Conservation (phyloP, 768 basidiomycete species). For the Pholiota microspora region DNA sequence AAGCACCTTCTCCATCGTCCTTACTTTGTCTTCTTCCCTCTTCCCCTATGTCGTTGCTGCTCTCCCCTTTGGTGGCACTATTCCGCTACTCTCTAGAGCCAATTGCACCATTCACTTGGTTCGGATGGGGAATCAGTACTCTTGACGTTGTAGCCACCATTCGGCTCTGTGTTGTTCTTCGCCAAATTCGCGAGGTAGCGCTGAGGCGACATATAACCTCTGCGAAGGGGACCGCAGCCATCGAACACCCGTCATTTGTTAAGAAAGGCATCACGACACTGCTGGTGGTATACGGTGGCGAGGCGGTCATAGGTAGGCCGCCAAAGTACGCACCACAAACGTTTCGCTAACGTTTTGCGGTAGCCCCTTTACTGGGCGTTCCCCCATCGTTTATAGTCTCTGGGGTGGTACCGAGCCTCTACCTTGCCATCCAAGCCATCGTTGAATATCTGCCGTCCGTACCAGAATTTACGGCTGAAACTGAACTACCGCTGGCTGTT, state of each 20-base stretch:
- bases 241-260: slow-evolving; percentile 55
- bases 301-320: slow-evolving; percentile 59
- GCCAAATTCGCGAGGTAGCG: slow-evolving; percentile 57
- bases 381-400: slow-evolving; percentile 83
- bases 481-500: slow-evolving; percentile 71
- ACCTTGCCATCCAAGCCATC: slow-evolving; percentile 56
- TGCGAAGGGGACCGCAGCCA: slow-evolving; percentile 31
- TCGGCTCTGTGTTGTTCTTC: slow-evolving; percentile 65
- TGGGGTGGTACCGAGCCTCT: slow-evolving; percentile 62
- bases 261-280: slow-evolving; percentile 57
- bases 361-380: slow-evolving; percentile 62
- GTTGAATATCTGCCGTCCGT: slow-evolving; percentile 59
- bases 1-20: not conserved
- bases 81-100: slow-evolving; percentile 57
- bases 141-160: slow-evolving; percentile 68
- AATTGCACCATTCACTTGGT: slow-evolving; percentile 65
- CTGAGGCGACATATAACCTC: slow-evolving; percentile 40
- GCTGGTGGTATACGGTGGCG: slow-evolving; percentile 77
- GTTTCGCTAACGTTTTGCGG: not conserved
- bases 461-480: slow-evolving; percentile 47
- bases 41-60: slow-evolving; percentile 31
- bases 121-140: slow-evolving; percentile 55
- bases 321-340: too few species aligned
- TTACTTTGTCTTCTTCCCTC: slow-evolving; percentile 2
- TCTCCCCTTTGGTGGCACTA: slow-evolving; percentile 43